Evolutionary conservation across 2,329 filamentous ascomycete species (phyloP).

Genomic region (Tolypocladium tundrense): DNA sequence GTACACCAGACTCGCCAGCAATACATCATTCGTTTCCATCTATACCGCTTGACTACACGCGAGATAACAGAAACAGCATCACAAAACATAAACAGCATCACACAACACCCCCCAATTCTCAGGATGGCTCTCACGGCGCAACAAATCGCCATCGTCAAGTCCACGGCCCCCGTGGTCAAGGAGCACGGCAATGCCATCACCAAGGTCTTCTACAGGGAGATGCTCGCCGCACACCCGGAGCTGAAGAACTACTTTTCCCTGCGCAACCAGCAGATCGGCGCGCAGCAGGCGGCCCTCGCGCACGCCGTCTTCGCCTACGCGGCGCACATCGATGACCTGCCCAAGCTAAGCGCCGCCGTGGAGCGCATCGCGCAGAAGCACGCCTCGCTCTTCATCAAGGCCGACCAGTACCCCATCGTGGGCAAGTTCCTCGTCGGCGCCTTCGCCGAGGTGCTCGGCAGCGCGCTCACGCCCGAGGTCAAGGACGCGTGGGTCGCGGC

Average conservation of each 20-base stretch:
- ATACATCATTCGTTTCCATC: too few relatives aligned
- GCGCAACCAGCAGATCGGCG: conserved; percentile 56
- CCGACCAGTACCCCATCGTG: conserved; percentile 62
- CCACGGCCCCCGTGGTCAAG: conserved; percentile 63
- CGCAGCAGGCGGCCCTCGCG: conserved; percentile 61
- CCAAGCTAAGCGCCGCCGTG: conserved; percentile 41
- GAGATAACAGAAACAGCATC: background rate
- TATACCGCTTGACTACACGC: background rate
- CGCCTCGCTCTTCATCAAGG: conserved; percentile 55
- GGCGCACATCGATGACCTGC: conserved; percentile 59
- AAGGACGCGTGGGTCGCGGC: conserved; percentile 62
- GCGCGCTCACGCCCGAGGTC: conserved; percentile 55
- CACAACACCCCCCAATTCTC: background rate
- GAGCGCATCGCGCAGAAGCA: conserved; percentile 72
- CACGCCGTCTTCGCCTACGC: conserved; percentile 63
- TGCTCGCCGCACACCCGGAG: conserved; percentile 53
- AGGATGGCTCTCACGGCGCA: conserved; percentile 44
- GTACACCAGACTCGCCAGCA: background rate
- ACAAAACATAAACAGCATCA: background rate
- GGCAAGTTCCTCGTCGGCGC: conserved; percentile 58
- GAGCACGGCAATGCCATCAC: conserved; percentile 61
- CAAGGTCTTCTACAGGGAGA: conserved; percentile 59
- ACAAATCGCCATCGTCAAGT: conserved; percentile 64
- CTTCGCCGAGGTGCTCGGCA: conserved; percentile 57
- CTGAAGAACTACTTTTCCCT: conserved; percentile 63